Conservation (phyloP, 1,284 basidiomycete genomes). For the Mycena citricolor region DNA sequence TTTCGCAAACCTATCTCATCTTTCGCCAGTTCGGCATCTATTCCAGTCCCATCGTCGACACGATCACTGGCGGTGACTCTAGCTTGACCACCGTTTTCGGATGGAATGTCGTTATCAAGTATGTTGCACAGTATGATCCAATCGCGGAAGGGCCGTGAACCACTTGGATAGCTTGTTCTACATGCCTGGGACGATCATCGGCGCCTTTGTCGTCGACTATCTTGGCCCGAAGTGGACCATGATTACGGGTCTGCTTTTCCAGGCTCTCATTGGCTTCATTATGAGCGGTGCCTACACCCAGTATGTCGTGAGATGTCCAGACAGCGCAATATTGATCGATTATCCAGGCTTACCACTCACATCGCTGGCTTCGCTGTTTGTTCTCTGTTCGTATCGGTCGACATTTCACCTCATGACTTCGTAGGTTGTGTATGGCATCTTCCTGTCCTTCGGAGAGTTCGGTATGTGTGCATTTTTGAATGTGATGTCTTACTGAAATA, state of each 20-base stretch:
- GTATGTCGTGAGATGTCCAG: slow-evolving; percentile 33
- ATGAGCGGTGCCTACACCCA: slow-evolving; percentile 78
- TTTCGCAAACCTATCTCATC: background rate
- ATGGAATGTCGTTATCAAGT: slow-evolving; percentile 81
- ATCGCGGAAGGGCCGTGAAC: too few relatives aligned
- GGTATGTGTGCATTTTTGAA: slow-evolving; percentile 39
- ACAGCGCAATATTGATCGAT: background rate
- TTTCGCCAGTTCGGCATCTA: slow-evolving; percentile 9
- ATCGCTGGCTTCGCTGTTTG: slow-evolving; percentile 77
- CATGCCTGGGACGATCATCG: slow-evolving; percentile 72
- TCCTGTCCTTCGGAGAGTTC: slow-evolving; percentile 83
- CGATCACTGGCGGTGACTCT: slow-evolving; percentile 54
- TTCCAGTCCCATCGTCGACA: slow-evolving; percentile 27
- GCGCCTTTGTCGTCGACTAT: slow-evolving; percentile 77
- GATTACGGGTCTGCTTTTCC: slow-evolving; percentile 71
- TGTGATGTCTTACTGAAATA: background rate
- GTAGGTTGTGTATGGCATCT: slow-evolving; percentile 84
- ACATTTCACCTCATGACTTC: background rate
- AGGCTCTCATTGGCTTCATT: slow-evolving; percentile 77
- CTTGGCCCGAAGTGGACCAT: slow-evolving; percentile 77
- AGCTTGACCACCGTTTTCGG: slow-evolving; percentile 65
- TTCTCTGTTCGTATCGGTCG: slow-evolving; percentile 25
- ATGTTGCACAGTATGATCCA: slow-evolving; percentile 28
- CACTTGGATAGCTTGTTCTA: slow-evolving; percentile 60
- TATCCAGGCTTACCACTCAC: slow-evolving; percentile 50